Evolutionary conservation across 139 green algal genomes (phyloP).

Genomic region (Marvania coccoides): DNA sequence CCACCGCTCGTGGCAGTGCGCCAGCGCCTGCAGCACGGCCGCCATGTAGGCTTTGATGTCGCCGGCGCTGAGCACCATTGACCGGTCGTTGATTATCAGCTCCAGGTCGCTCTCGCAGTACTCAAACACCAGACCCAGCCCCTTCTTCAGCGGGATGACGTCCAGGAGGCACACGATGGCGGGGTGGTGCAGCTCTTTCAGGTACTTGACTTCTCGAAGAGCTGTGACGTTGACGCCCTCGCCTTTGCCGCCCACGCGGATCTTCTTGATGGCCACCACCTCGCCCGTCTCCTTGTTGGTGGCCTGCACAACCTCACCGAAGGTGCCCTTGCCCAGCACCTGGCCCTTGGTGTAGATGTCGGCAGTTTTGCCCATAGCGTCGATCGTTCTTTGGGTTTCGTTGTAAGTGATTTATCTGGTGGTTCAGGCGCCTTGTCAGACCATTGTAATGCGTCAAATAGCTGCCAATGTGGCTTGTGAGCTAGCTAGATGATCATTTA

Average conservation of each 20-base stretch:
- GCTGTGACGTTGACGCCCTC: slow-evolving; percentile 84
- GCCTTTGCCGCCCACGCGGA: slow-evolving; percentile 51
- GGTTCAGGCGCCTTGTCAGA: no score
- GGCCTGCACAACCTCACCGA: slow-evolving; percentile 69
- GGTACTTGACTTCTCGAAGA: slow-evolving; percentile 85
- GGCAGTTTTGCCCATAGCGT: no score
- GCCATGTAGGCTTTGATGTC: slow-evolving; percentile 88
- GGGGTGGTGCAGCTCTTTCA: slow-evolving; percentile 69
- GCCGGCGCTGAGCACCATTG: slow-evolving; percentile 49
- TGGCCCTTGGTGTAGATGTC: slow-evolving; percentile 66
- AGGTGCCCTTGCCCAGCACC: slow-evolving; percentile 64
- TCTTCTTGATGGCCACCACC: slow-evolving; percentile 86
- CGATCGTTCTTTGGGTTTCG: no score
- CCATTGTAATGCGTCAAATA: no score
- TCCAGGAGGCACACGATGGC: slow-evolving; percentile 74
- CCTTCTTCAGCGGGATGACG: slow-evolving; percentile 64
- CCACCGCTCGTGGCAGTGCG: slow-evolving; percentile 63
- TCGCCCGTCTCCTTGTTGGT: slow-evolving; percentile 78
- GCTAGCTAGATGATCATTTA: no score
- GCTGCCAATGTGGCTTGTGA: no score
- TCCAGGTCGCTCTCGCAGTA: slow-evolving; percentile 79
- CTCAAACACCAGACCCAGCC: slow-evolving; percentile 65
- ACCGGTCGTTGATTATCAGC: slow-evolving; percentile 70
- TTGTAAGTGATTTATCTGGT: no score
- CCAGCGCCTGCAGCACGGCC: slow-evolving; percentile 58